Percentiles rank a stretch among this genome's conserved stretches.
These are phyloP conservation scores for Spergularia bocconei DNA, from an alignment of 148 eudicot genomes.

Conservation along the genomic window DNA sequence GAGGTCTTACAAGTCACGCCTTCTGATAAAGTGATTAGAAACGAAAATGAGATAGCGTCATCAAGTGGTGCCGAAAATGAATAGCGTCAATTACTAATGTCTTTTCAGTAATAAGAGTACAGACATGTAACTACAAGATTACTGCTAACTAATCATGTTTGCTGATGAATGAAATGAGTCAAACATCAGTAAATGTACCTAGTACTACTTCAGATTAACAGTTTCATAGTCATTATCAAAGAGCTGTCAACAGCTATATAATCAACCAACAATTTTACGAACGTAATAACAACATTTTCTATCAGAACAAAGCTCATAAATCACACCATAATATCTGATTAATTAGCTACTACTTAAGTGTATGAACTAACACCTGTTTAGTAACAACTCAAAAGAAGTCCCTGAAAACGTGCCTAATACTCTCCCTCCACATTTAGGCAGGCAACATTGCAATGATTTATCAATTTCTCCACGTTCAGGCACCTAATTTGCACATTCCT, in stretches of 20 bases:
- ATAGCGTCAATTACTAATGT: no score
- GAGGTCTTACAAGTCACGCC: no score
- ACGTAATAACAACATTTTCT: no score
- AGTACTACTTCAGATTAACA: neutral
- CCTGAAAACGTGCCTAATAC: neutral
- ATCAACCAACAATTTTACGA: no score
- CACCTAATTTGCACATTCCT: no score
- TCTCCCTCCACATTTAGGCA: conserved; percentile 2
- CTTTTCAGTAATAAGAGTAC: no score
- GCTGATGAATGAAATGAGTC: neutral
- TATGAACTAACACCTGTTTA: neutral
- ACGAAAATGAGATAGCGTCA: no score
- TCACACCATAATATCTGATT: neutral
- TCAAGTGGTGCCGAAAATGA: no score
- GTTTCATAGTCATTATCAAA: conserved; percentile 6
- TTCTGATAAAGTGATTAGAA: no score
- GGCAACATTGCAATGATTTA: neutral
- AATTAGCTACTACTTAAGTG: neutral
- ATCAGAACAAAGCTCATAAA: no score
- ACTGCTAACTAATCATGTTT: no score
- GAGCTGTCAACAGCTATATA: conserved; percentile 5
- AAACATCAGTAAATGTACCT: neutral
- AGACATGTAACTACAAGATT: no score
- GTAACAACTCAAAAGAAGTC: neutral
- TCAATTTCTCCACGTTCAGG: neutral